Conservation (phyloP, 108 stramenopile genomes). For the Nitzschia inconspicua region DNA sequence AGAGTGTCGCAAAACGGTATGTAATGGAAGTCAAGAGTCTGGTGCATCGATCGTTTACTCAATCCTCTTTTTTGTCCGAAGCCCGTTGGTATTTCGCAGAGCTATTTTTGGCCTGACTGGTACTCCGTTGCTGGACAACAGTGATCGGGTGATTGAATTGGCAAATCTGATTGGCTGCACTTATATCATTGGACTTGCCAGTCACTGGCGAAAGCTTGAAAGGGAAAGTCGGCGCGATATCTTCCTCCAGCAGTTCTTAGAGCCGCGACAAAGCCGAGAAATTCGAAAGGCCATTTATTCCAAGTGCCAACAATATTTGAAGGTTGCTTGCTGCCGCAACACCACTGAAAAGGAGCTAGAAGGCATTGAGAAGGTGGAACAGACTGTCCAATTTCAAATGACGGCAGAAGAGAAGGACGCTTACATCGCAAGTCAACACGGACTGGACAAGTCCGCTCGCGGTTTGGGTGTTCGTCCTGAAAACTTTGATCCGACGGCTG, state of each 20-base stretch:
- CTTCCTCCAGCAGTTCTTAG: slow-evolving; percentile 55
- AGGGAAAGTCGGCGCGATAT: slow-evolving; percentile 61
- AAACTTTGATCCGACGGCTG: slow-evolving; percentile 55
- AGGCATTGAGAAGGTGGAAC: slow-evolving; percentile 38
- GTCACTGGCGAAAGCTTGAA: slow-evolving; percentile 69
- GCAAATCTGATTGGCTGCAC: slow-evolving; percentile 75
- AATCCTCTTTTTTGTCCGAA: not conserved
- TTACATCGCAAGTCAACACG: slow-evolving; percentile 48
- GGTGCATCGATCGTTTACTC: not conserved
- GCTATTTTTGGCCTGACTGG: slow-evolving; percentile 73
- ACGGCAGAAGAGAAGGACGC: slow-evolving; percentile 33
- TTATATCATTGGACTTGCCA: slow-evolving; percentile 57
- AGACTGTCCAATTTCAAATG: slow-evolving; percentile 30
- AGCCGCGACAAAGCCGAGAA: slow-evolving; percentile 60
- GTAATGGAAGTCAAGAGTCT: not conserved
- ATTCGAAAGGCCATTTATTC: slow-evolving; percentile 44
- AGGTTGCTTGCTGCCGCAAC: slow-evolving; percentile 45
- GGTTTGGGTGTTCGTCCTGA: slow-evolving; percentile 47
- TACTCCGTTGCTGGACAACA: slow-evolving; percentile 69
- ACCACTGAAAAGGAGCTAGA: slow-evolving; percentile 46
- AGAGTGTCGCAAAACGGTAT: slow-evolving; percentile 26
- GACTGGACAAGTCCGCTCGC: slow-evolving; percentile 23
- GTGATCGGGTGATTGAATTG: slow-evolving; percentile 64
- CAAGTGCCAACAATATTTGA: slow-evolving; percentile 47
- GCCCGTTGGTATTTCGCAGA: slow-evolving; percentile 46